phyloP scores from a whole-genome alignment of 176 grass and related monocot species.

The Zoysia pacifica region DNA sequence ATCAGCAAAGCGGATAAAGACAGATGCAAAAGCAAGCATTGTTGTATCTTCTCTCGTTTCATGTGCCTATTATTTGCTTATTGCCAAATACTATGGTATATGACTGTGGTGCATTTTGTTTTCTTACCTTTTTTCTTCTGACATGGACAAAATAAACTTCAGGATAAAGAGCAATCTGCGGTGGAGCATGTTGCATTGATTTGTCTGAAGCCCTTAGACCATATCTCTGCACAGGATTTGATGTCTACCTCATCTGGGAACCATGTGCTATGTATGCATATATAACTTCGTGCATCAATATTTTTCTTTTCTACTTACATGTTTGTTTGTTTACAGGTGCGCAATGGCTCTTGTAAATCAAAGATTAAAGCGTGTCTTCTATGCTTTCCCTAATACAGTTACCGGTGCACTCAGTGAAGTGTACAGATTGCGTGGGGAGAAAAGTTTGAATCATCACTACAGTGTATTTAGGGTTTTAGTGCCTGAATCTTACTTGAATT shows the following conservation, averaged over 20 bases:
- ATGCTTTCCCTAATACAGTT: constrained; percentile 70
- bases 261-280: constrained; percentile 81
- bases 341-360: constrained; percentile 98
- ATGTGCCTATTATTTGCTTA: neutral
- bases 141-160: neutral
- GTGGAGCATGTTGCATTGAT: constrained; percentile 27
- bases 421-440: constrained; percentile 76
- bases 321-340: constrained; percentile 60
- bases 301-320: constrained; percentile 1
- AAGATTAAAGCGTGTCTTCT: constrained; percentile 83
- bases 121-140: neutral
- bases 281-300: neutral
- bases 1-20: constrained; percentile 67
- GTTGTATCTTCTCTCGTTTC: neutral
- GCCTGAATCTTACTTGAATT: constrained; percentile 42
- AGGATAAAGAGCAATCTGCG: constrained; percentile 33
- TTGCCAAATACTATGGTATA: neutral
- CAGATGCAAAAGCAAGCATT: constrained; percentile 52
- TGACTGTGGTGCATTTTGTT: constrained; percentile 1
- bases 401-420: constrained; percentile 67
- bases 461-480: constrained; percentile 70
- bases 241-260: constrained; percentile 93
- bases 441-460: constrained; percentile 95
- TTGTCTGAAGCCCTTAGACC: constrained; percentile 54
- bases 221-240: constrained; percentile 92